Base-by-base conservation (phyloP, 768 basidiomycete genomes). In the Phaeotremella fagi region DNA sequence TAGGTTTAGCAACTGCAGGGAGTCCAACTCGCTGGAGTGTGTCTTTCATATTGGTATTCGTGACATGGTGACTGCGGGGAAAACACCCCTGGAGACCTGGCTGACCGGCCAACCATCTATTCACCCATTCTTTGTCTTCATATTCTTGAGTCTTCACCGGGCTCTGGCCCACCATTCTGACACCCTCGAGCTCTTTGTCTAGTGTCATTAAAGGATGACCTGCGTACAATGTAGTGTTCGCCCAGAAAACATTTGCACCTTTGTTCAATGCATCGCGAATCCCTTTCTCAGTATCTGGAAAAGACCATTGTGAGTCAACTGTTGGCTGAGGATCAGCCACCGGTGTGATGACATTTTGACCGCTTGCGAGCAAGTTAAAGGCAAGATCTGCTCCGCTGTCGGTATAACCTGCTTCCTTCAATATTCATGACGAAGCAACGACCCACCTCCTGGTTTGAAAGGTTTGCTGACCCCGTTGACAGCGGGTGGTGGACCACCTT, bases 111-210 rank as follows among this genome's bases (percentile, higher is more conserved):
- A 66, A 48, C 66, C 66, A 70, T 6, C 45, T 33, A 47, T 72
- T 72, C n/a, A 48, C 41, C 48, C 50, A 66, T 9, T 58, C 68
- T 36, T 72, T 72, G 46, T 70, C 71, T 28, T 72, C 71, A 18
- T 42, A 68, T 29, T 54, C 53, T 35, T 72, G 68, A 12, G 53
- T 54, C 27, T 57, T 51, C 11, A 48, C 24, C 0, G 60, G 62
- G 24, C 56, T 57, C 42, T 64, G 66, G 1, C 68, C 71, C 5
- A 70, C 54, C 42, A 66, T 57, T 22, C 58, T 48, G 5, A 64
- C 48, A 4, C 44, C 28, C 14, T 9, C 45, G 3, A 64, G 45
- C 33, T 64, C 55, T 4, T 51, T 45, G 16, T 61, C 33, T 6
- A 11, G 9, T 41, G 7, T 12, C 18, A 64, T 59, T 15, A 72